These are phyloP conservation scores for Trichomonas gallinae DNA, from an alignment of 208 protist species.

Conservation along the genomic window DNA sequence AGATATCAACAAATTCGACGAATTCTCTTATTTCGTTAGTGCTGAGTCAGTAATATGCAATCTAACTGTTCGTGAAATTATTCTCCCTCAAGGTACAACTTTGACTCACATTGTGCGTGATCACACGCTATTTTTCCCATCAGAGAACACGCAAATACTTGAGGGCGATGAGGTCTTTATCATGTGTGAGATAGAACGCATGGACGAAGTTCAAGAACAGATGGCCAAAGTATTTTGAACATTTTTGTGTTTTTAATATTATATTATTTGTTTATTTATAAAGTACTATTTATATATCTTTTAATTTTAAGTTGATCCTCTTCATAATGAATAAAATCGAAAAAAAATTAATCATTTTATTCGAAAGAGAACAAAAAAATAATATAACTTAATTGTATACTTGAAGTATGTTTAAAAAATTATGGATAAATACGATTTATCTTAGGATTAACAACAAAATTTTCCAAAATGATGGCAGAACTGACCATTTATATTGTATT, in stretches of 20 bases:
- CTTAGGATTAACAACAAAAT: too few species aligned
- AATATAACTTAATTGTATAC: too few species aligned
- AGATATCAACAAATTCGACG: not conserved
- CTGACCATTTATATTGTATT: too few species aligned
- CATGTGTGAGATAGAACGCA: not conserved
- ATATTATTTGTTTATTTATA: not conserved
- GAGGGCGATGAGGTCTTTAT: not conserved
- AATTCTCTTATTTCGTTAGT: not conserved
- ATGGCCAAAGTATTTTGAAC: not conserved
- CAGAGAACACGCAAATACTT: not conserved
- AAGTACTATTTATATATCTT: too few species aligned
- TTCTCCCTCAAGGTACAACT: not conserved
- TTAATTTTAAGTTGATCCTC: too few species aligned
- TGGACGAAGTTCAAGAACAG: not conserved
- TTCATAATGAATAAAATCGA: too few species aligned
- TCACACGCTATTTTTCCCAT: not conserved
- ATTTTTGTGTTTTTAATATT: not conserved
- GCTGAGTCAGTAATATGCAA: not conserved
- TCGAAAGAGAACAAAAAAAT: too few species aligned
- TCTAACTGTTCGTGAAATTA: not conserved
- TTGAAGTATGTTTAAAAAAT: too few species aligned
- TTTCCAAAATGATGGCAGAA: too few species aligned
- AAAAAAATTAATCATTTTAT: too few species aligned
- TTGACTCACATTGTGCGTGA: not conserved
- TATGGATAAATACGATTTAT: too few species aligned